Conservation (phyloP, 257 asterid genomes). For the Orobanche coerulescens region DNA sequence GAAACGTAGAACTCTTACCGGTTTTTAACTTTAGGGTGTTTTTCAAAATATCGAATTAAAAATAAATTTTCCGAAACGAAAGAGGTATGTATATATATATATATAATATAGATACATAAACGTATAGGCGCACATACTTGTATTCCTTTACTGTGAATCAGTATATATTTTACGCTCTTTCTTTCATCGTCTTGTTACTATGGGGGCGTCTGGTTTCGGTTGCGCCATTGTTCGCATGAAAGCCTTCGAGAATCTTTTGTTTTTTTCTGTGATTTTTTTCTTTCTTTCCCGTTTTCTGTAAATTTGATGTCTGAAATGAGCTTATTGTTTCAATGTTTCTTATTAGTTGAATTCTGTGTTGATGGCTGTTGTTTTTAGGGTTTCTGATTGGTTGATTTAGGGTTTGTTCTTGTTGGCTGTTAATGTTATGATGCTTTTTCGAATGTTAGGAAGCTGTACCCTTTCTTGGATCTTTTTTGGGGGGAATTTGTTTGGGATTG, state of each 20-base stretch:
- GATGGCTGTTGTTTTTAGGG: conserved; percentile 19
- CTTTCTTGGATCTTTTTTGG: not conserved
- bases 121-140: conserved; percentile 3
- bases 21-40: not conserved
- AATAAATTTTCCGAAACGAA: conserved; percentile 18
- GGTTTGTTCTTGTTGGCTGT: conserved; percentile 10
- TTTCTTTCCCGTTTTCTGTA: not conserved
- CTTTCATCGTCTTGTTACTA: not conserved
- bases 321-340: not conserved
- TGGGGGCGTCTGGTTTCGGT: not conserved
- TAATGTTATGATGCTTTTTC: conserved; percentile 1
- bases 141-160: not conserved
- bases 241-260: not conserved
- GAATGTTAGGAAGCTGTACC: not conserved
- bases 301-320: not conserved
- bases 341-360: not conserved
- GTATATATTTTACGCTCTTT: conserved; percentile 4
- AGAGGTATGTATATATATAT: conserved; percentile 5
- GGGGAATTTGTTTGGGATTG: not conserved
- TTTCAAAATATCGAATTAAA: conserved; percentile 6
- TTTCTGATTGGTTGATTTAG: conserved; percentile 22
- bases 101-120: no score
- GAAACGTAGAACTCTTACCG: not conserved
- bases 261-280: not conserved
- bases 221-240: conserved; percentile 1